Evolutionary conservation across 257 asterid genomes (phyloP), one percentile per base, ranked within the genome.

Genomic region (Solanum rostratum): DNA sequence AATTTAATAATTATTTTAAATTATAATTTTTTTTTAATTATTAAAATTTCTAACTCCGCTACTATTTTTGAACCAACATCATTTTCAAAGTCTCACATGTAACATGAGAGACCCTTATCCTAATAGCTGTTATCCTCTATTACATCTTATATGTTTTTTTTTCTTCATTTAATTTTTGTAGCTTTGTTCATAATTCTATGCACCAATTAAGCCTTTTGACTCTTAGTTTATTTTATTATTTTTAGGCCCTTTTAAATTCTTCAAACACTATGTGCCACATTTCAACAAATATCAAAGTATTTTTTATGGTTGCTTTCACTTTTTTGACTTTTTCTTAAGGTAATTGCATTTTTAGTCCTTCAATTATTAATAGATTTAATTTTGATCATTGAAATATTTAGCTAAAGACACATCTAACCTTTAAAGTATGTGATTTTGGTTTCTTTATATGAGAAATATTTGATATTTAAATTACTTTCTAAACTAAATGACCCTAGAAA

Each of bases 71-170:
- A 37, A 19, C 20, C 20, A 84, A 62, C 39, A 37, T 71, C 60
- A 57, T 46, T 74, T 33, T 54, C 63, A 15, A 82, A 37, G 62
- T 18, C 14, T 84, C 89, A 84, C 18, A 71, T 39, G 85, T 33
- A 59, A 81, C 63, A 46, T 53, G 82, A 30, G 88, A 82, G 41
- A 12, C 20, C 68, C 87, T 10, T 82, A 49, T 57, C 76, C 45
- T 30, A 46, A 65, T 78, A 83, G 90, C 88, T 87, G 90, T 83
- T 80, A 43, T 83, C 85, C 65, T 49, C 81, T 3, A 46, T 46
- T 14, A 15, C 78, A 68, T 65, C 55, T 71, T 19, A 5, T 73
- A 16, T 3, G 80, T 43, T 20, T 12, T 41, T 22, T 10, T 63
- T 5, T 10, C 18, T 11, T 39, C 22, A 12, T 20, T 43, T 46